A percentile compares a stretch with the other conserved stretches of the same genome.
Evolutionary conservation across 371 early-diverging fungal species (phyloP).

Genomic region (Syncephalastrum contaminatum): DNA sequence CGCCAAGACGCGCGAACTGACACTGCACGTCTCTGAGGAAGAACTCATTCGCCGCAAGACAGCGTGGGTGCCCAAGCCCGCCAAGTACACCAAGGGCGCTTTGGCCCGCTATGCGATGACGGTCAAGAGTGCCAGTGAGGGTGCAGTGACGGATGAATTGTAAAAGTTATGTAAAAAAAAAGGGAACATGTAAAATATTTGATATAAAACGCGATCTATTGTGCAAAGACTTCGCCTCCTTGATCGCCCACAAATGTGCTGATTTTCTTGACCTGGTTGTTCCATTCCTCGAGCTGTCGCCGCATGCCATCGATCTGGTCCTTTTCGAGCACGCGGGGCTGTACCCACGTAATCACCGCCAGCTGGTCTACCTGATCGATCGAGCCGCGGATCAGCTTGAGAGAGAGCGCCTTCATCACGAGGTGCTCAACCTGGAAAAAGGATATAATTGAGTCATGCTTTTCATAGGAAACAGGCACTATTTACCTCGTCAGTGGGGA

Average conservation of each 20-base stretch:
- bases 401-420: conserved; percentile 94
- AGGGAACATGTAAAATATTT: too few relatives aligned
- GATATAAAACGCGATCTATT: conserved; percentile 19
- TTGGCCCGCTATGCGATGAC: conserved; percentile 88
- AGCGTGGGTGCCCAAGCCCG: conserved; percentile 76
- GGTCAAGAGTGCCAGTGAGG: conserved; percentile 81
- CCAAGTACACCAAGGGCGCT: conserved; percentile 86
- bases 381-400: conserved; percentile 89
- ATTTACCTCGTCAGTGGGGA: conserved; percentile 71
- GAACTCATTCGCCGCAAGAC: conserved; percentile 72
- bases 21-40: conserved; percentile 72
- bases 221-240: conserved; percentile 52
- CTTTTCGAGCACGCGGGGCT: conserved; percentile 92
- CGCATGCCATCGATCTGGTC: conserved; percentile 83
- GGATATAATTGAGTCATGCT: not conserved
- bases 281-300: conserved; percentile 58
- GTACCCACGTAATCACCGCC: conserved; percentile 93
- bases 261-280: conserved; percentile 56
- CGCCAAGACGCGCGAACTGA: conserved; percentile 73
- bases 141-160: conserved; percentile 84
- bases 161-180: conserved; percentile 10
- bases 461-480: not conserved
- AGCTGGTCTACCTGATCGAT: conserved; percentile 94
- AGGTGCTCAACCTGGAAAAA: conserved; percentile 85
- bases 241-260: conserved; percentile 60